These are phyloP conservation scores for Melaleuca quinquenervia DNA, from an alignment of 345 rosid species.

Conservation along the genomic window DNA sequence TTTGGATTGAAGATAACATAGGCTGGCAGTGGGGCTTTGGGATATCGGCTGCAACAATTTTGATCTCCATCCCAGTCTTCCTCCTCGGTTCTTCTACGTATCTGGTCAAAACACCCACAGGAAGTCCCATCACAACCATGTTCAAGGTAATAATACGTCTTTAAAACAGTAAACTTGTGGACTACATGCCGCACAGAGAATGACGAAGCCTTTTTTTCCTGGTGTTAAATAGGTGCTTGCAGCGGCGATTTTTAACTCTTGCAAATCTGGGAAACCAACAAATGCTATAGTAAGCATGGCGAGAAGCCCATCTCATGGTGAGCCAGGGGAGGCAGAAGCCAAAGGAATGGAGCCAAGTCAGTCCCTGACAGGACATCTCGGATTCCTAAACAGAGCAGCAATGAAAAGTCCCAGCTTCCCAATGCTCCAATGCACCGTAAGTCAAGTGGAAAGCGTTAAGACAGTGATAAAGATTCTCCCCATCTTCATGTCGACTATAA, in stretches of 20 bases:
- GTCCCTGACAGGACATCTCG: constrained; percentile 13
- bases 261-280: constrained; percentile 16
- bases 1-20: constrained; percentile 89
- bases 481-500: constrained; percentile 73
- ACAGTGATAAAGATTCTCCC: constrained; percentile 56
- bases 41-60: constrained; percentile 54
- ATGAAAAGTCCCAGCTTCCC: constrained; percentile 10
- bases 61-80: constrained; percentile 62
- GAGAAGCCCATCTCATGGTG: constrained; percentile 17
- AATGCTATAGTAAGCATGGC: constrained; percentile 24
- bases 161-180: background rate
- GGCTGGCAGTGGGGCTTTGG: constrained; percentile 96
- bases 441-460: constrained; percentile 63
- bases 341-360: constrained; percentile 1
- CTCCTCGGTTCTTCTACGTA: constrained; percentile 61
- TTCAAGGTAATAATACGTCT: constrained; percentile 39
- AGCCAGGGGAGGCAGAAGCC: constrained; percentile 9
- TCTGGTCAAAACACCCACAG: constrained; percentile 50
- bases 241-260: constrained; percentile 34
- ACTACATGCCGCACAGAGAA: background rate
- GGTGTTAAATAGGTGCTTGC: constrained; percentile 31
- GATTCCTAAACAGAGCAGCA: constrained; percentile 37
- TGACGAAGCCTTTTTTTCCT: background rate
- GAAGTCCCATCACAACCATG: constrained; percentile 77
- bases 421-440: constrained; percentile 34